A percentile compares a stretch with the other conserved stretches of the same genome.
These are phyloP conservation scores for Penicillium palitans DNA, from an alignment of 2,329 filamentous ascomycete genomes.

Conservation along the genomic window DNA sequence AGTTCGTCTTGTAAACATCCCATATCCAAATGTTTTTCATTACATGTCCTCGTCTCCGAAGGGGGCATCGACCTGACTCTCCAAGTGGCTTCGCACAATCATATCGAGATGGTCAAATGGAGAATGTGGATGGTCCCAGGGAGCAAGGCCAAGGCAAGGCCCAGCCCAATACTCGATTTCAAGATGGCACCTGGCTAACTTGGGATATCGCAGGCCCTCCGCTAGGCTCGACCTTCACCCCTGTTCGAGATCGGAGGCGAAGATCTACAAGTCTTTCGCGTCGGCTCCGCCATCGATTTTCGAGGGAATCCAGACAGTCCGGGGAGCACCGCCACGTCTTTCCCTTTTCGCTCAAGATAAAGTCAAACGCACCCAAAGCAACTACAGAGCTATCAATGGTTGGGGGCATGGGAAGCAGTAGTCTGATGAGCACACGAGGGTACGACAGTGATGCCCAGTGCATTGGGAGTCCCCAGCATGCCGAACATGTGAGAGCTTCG, in stretches of 20 bases:
- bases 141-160: constrained; percentile 16
- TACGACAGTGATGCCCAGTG: constrained; percentile 47
- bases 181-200: not conserved
- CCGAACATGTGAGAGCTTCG: constrained; percentile 7
- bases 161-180: not conserved
- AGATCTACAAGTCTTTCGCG: constrained; percentile 28
- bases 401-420: constrained; percentile 35
- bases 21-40: constrained; percentile 25
- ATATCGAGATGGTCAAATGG: constrained; percentile 10
- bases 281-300: constrained; percentile 36
- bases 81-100: constrained; percentile 16
- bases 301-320: constrained; percentile 30
- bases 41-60: constrained; percentile 29
- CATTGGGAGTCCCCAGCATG: constrained; percentile 37
- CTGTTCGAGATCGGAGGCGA: constrained; percentile 12
- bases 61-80: constrained; percentile 16
- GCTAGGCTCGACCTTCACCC: constrained; percentile 10
- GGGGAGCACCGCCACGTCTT: constrained; percentile 21
- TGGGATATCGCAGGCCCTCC: not conserved
- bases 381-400: constrained; percentile 12
- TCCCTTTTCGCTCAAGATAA: constrained; percentile 22
- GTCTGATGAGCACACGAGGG: constrained; percentile 39
- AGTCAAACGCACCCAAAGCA: constrained; percentile 12
- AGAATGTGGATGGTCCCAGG: not conserved
- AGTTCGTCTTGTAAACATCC: not conserved